Conservation (phyloP, 2,329 filamentous ascomycete genomes). For the Penicillium crustosum region DNA sequence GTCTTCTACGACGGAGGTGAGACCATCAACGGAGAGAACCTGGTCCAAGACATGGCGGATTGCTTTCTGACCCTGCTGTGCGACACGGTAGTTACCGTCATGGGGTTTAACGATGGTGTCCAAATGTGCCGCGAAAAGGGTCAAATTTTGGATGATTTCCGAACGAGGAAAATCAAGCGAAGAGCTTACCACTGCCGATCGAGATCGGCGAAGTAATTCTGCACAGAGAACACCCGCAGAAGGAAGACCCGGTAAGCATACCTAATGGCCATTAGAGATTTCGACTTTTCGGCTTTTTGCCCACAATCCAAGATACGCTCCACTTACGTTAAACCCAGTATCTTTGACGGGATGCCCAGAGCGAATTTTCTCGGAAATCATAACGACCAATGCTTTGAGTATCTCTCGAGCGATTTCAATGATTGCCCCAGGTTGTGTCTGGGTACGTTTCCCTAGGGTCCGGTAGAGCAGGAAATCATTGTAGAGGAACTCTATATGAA, state of each 20-base stretch:
- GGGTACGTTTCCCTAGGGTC: conserved; percentile 20
- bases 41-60: conserved; percentile 27
- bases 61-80: conserved; percentile 24
- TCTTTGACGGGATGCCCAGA: conserved; percentile 12
- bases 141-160: conserved; percentile 31
- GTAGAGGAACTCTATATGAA: conserved; percentile 27
- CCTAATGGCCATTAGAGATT: no score
- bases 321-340: conserved; percentile 7
- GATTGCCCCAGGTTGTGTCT: conserved; percentile 20
- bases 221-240: conserved; percentile 30
- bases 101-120: conserved; percentile 21
- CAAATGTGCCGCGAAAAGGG: conserved; percentile 27
- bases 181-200: not conserved
- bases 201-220: conserved; percentile 27
- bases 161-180: conserved; percentile 22
- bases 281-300: no score
- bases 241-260: conserved; percentile 28
- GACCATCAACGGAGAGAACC: conserved; percentile 10
- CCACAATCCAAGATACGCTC: no score
- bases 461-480: conserved; percentile 28
- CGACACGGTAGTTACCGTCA: conserved; percentile 27
- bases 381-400: conserved; percentile 18
- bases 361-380: conserved; percentile 12
- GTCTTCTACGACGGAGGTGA: not conserved
- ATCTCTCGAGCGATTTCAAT: conserved; percentile 26